These are phyloP conservation scores for Talaromyces atroroseus DNA, from an alignment of 2,329 filamentous ascomycete genomes.

Conservation along the genomic window DNA sequence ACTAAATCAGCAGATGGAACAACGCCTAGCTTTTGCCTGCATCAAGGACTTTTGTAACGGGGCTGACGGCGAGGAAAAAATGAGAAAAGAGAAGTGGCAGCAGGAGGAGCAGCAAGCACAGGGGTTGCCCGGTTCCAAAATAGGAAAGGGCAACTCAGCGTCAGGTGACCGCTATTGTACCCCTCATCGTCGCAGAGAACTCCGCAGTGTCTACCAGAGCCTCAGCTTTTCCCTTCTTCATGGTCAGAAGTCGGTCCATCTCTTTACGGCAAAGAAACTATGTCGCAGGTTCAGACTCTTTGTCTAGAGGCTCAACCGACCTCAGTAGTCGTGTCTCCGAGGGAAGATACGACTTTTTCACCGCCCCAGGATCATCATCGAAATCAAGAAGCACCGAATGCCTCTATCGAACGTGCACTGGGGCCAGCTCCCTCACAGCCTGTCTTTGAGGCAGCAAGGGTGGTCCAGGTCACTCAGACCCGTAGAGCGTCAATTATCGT, in stretches of 20 bases:
- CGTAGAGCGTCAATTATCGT: conserved; percentile 18
- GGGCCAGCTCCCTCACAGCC: conserved; percentile 10
- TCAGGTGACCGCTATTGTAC: too few relatives aligned
- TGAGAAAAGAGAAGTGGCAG: too few relatives aligned
- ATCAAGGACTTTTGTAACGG: too few relatives aligned
- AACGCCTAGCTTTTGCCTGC: too few relatives aligned
- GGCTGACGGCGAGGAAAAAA: too few relatives aligned
- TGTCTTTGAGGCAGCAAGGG: conserved; percentile 18
- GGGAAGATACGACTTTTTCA: background rate
- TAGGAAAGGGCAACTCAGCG: too few relatives aligned
- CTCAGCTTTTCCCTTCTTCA: background rate
- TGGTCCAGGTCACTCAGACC: conserved; percentile 15
- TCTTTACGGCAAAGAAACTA: too few relatives aligned
- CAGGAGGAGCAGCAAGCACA: too few relatives aligned
- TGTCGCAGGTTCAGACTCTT: background rate
- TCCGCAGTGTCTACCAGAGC: too few relatives aligned
- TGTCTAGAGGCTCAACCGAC: background rate
- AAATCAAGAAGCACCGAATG: background rate
- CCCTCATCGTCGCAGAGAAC: too few relatives aligned
- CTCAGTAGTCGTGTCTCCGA: background rate
- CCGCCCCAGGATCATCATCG: background rate
- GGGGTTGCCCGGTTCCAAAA: too few relatives aligned
- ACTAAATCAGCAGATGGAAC: too few relatives aligned
- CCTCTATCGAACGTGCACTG: background rate
- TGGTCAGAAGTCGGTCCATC: background rate